These are phyloP conservation scores for Pseudonitzschia multiseries DNA, from an alignment of 108 stramenopile species.

Conservation along the genomic window DNA sequence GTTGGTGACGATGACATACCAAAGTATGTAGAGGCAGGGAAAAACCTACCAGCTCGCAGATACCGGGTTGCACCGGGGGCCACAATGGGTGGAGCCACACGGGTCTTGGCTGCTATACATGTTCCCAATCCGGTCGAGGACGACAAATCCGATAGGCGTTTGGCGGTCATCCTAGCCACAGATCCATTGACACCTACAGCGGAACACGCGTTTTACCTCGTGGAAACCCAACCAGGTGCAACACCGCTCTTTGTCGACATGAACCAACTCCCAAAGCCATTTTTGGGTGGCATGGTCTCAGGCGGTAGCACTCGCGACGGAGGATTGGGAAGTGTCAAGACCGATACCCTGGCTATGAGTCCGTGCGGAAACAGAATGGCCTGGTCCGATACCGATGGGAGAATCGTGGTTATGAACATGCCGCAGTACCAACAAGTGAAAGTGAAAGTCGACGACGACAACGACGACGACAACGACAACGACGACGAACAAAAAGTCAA, in stretches of 20 bases:
- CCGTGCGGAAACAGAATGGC: constrained; percentile 70
- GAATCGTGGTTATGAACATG: constrained; percentile 57
- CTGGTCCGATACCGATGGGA: constrained; percentile 67
- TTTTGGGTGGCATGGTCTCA: constrained; percentile 60
- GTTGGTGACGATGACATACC: constrained; percentile 26
- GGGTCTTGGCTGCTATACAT: constrained; percentile 48
- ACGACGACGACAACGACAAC: neutral
- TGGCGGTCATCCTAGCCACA: constrained; percentile 67
- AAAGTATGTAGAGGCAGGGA: constrained; percentile 44
- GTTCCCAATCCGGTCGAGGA: constrained; percentile 45
- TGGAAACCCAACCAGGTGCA: constrained; percentile 48
- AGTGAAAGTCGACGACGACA: no score
- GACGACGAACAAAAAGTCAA: constrained; percentile 3
- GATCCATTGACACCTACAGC: constrained; percentile 67
- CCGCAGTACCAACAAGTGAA: constrained; percentile 43
- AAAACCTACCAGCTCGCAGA: constrained; percentile 56
- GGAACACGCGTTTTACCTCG: constrained; percentile 71
- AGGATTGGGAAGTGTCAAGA: constrained; percentile 60
- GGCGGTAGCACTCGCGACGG: constrained; percentile 60
- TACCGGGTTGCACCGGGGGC: constrained; percentile 68
- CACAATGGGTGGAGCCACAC: constrained; percentile 50
- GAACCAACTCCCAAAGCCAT: constrained; percentile 56
- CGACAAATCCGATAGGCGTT: constrained; percentile 34
- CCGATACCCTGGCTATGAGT: constrained; percentile 45
- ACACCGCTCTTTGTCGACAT: constrained; percentile 40